A percentile compares a stretch with the other conserved stretches of the same genome.
Conservation (phyloP, 2,329 filamentous ascomycete genomes). For the Dactylellina drechsleri region DNA sequence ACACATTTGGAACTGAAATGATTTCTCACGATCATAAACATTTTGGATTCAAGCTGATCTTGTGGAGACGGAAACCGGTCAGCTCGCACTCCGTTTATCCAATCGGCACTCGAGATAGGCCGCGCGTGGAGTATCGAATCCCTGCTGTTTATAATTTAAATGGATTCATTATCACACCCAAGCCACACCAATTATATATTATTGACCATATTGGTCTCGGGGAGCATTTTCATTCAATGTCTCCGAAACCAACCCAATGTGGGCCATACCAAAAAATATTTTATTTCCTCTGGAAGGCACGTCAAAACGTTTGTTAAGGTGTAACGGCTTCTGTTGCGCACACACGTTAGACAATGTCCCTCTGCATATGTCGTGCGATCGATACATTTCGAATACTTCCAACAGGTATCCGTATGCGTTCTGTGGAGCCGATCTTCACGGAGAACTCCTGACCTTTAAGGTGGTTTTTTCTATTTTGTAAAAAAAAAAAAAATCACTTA, state of each 20-base stretch:
- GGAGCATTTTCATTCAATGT: not conserved
- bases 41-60: slow-evolving; percentile 13
- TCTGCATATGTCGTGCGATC: too few relatives aligned
- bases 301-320: too few relatives aligned
- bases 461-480: too few relatives aligned
- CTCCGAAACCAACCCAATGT: not conserved
- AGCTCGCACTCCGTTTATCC: slow-evolving; percentile 18
- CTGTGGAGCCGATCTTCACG: too few relatives aligned
- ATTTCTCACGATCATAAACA: not conserved
- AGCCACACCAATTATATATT: slow-evolving; percentile 18
- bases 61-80: slow-evolving; percentile 29
- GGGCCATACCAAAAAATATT: too few relatives aligned
- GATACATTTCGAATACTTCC: too few relatives aligned
- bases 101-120: slow-evolving; percentile 31
- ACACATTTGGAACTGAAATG: slow-evolving; percentile 5
- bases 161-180: slow-evolving; percentile 7
- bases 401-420: too few relatives aligned
- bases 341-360: too few relatives aligned
- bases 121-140: slow-evolving; percentile 23
- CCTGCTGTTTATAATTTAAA: slow-evolving; percentile 27
- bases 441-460: too few relatives aligned
- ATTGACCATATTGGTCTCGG: not conserved
- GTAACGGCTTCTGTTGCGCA: too few relatives aligned
- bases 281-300: too few relatives aligned
- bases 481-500: too few relatives aligned